phyloP scores from a whole-genome alignment of 495 filamentous ascomycete genomes.

The Trypethelium eluteriae region DNA sequence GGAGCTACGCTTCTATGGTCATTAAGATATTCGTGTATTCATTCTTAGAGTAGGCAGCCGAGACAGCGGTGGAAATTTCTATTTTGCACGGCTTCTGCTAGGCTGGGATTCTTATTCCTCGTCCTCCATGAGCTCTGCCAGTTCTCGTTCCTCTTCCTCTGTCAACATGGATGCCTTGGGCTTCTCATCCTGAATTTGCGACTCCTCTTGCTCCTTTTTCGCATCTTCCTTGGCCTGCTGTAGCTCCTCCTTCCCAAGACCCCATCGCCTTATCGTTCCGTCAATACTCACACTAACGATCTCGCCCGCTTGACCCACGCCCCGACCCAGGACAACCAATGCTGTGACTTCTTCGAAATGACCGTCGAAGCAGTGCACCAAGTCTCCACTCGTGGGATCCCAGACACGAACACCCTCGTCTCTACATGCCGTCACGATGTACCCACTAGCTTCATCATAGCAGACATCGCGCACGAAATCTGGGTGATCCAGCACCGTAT shows the following conservation, averaged over 20 bases:
- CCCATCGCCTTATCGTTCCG: conserved; percentile 78
- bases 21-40: background rate
- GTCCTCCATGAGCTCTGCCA: conserved; percentile 82
- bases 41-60: background rate
- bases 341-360: conserved; percentile 92
- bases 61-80: background rate
- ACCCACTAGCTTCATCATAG: conserved; percentile 60
- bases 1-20: background rate
- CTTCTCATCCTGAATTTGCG: conserved; percentile 29
- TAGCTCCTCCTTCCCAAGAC: conserved; percentile 56
- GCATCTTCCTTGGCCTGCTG: conserved; percentile 41
- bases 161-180: conserved; percentile 52
- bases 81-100: background rate
- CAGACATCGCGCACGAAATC: conserved; percentile 83
- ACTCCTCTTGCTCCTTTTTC: conserved; percentile 45
- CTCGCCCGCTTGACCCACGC: conserved; percentile 35
- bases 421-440: conserved; percentile 82
- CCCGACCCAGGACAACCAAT: conserved; percentile 43
- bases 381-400: conserved; percentile 66
- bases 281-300: conserved; percentile 82
- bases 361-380: conserved; percentile 69
- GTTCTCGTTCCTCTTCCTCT: conserved; percentile 74
- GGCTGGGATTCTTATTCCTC: conserved; percentile 39
- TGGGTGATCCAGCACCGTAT: conserved; percentile 67
- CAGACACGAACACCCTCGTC: conserved; percentile 90